phyloP scores from a whole-genome alignment of 75 land plant species.

The Sequoia sempervirens region DNA sequence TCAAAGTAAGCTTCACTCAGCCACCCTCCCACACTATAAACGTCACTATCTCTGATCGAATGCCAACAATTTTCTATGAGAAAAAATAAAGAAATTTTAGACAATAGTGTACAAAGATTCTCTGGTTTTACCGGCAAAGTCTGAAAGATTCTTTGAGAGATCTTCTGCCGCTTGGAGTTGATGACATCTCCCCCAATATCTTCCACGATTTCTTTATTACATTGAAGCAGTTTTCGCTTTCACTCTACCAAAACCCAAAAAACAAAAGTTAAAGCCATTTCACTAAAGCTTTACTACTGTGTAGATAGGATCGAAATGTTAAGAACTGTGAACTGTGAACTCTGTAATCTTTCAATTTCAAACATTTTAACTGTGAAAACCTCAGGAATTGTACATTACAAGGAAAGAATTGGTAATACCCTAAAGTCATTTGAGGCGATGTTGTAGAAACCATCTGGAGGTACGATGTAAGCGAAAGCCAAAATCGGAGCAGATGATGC shows the following conservation, averaged over 20 bases:
- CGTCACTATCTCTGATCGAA: background rate
- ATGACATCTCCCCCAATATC: slow-evolving; percentile 28
- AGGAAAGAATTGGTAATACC: slow-evolving; percentile 23
- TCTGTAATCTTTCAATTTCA: background rate
- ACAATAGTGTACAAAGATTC: background rate
- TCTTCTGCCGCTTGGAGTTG: slow-evolving; percentile 34
- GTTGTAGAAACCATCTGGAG: slow-evolving; percentile 30
- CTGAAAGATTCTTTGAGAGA: slow-evolving; percentile 33
- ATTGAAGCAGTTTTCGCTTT: slow-evolving; percentile 44
- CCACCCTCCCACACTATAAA: slow-evolving; percentile 14
- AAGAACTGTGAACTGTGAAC: too few species aligned
- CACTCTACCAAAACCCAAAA: slow-evolving; percentile 11
- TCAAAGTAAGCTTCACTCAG: slow-evolving; percentile 20
- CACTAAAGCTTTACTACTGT: too few species aligned
- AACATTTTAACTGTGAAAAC: too few species aligned
- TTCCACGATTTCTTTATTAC: slow-evolving; percentile 57
- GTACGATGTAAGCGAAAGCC: slow-evolving; percentile 42
- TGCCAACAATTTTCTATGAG: background rate
- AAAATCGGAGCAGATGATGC: slow-evolving; percentile 73
- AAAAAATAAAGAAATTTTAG: background rate
- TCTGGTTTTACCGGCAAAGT: slow-evolving; percentile 42
- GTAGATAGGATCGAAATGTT: too few species aligned
- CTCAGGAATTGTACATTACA: too few species aligned
- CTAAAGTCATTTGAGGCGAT: slow-evolving; percentile 50
- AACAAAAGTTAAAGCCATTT: background rate